Evolutionary conservation across 177 flowering plant species (phyloP).

Genomic region (Vitis hybrid): DNA sequence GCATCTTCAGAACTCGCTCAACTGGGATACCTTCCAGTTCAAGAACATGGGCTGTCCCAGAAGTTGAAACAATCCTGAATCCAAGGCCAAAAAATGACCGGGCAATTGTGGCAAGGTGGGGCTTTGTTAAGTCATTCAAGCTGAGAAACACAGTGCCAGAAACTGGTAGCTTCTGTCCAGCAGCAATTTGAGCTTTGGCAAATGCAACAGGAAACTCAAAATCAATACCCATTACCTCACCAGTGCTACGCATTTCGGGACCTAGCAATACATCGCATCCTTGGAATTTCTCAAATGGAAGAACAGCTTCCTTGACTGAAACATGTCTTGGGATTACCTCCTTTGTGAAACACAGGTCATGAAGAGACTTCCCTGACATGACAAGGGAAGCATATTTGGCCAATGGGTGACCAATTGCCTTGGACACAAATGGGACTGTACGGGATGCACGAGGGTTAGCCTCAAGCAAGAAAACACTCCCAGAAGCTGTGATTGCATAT

Average conservation of each 20-base stretch:
- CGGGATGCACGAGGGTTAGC: constrained; percentile 97
- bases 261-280: constrained; percentile 93
- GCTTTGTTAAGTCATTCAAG: constrained; percentile 81
- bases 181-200: constrained; percentile 92
- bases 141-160: constrained; percentile 91
- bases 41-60: constrained; percentile 82
- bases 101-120: constrained; percentile 65
- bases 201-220: constrained; percentile 68
- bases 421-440: constrained; percentile 96
- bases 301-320: constrained; percentile 96
- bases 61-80: constrained; percentile 67
- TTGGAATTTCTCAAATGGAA: constrained; percentile 91
- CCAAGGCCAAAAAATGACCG: constrained; percentile 68
- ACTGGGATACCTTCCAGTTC: constrained; percentile 74
- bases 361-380: constrained; percentile 91
- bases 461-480: constrained; percentile 85
- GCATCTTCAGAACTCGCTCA: constrained; percentile 84
- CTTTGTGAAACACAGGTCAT: constrained; percentile 59
- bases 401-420: constrained; percentile 95
- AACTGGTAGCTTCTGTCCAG: constrained; percentile 82
- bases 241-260: constrained; percentile 98
- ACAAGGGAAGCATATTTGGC: constrained; percentile 93
- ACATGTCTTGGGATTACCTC: constrained; percentile 87
- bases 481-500: constrained; percentile 81
- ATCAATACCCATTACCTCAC: constrained; percentile 96